Percentiles rank a stretch among this genome's conserved stretches.
phyloP scores from a whole-genome alignment of 495 filamentous ascomycete genomes.

The Trichoderma virens region DNA sequence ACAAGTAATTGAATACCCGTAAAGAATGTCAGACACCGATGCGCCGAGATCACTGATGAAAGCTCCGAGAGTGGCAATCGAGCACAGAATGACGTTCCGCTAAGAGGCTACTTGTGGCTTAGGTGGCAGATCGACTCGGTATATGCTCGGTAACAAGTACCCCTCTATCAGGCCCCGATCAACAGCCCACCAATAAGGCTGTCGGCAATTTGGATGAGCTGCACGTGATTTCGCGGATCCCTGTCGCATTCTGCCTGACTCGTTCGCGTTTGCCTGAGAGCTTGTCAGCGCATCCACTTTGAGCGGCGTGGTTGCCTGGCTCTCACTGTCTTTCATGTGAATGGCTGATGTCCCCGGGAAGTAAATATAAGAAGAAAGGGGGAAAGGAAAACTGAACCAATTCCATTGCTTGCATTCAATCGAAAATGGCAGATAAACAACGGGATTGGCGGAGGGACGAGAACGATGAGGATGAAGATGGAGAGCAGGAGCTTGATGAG shows the following conservation, averaged over 20 bases:
- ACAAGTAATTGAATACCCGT: background rate
- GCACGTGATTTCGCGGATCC: slow-evolving; percentile 1
- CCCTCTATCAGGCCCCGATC: background rate
- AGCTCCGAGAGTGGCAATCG: slow-evolving; percentile 6
- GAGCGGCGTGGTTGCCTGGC: background rate
- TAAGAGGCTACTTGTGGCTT: background rate
- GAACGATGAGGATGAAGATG: slow-evolving; percentile 62
- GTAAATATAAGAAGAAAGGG: no score
- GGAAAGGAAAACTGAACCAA: background rate
- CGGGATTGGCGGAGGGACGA: slow-evolving; percentile 42
- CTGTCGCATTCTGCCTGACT: background rate
- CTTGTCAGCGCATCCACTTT: background rate
- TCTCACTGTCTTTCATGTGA: background rate
- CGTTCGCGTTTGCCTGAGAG: slow-evolving; percentile 3
- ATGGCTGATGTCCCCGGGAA: no score
- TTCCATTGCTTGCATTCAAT: background rate
- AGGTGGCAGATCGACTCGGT: background rate
- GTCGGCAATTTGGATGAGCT: background rate
- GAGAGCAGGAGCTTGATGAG: slow-evolving; percentile 71
- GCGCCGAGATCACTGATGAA: slow-evolving; percentile 1
- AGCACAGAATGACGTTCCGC: background rate
- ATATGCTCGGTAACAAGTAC: background rate
- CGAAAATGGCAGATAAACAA: slow-evolving; percentile 33
- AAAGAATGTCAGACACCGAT: background rate
- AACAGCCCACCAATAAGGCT: background rate